Evolutionary conservation across 495 filamentous ascomycete genomes (phyloP).

Genomic region (Elaphomyces granulatus): DNA sequence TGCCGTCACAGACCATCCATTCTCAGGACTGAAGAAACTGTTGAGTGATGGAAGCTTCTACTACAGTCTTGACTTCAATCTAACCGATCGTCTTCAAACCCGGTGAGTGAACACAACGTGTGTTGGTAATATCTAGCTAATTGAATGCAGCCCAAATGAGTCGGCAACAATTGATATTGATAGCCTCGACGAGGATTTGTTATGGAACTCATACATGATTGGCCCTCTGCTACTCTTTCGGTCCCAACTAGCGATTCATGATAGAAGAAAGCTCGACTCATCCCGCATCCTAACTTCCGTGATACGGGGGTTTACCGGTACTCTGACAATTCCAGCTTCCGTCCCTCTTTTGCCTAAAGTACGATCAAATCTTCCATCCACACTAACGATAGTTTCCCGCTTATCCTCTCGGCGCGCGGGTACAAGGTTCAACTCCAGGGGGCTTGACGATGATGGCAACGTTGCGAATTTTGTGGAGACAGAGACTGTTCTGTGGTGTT

Average conservation of each 20-base stretch:
- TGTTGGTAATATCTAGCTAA: slow-evolving; percentile 25
- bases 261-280: slow-evolving; percentile 60
- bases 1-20: slow-evolving; percentile 65
- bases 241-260: slow-evolving; percentile 54
- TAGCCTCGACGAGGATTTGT: slow-evolving; percentile 71
- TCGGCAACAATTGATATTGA: slow-evolving; percentile 59
- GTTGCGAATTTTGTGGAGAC: slow-evolving; percentile 85
- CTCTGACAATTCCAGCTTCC: slow-evolving; percentile 63
- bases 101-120: slow-evolving; percentile 39
- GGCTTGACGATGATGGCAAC: slow-evolving; percentile 94
- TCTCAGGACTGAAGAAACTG: slow-evolving; percentile 76
- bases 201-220: slow-evolving; percentile 99
- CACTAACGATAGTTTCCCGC: slow-evolving; percentile 78
- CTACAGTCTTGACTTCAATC: slow-evolving; percentile 92
- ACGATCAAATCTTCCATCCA: slow-evolving; percentile 58
- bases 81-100: slow-evolving; percentile 87
- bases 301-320: slow-evolving; percentile 81
- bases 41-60: slow-evolving; percentile 94
- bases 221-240: slow-evolving; percentile 79
- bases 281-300: slow-evolving; percentile 86
- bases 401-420: slow-evolving; percentile 85
- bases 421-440: slow-evolving; percentile 88
- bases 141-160: slow-evolving; percentile 26
- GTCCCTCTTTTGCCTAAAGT: slow-evolving; percentile 32
- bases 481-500: slow-evolving; percentile 55